Evolutionary conservation across 2,329 filamentous ascomycete genomes (phyloP), one percentile per base, ranked within the genome.

Genomic region (Zymoseptoria crescenta): DNA sequence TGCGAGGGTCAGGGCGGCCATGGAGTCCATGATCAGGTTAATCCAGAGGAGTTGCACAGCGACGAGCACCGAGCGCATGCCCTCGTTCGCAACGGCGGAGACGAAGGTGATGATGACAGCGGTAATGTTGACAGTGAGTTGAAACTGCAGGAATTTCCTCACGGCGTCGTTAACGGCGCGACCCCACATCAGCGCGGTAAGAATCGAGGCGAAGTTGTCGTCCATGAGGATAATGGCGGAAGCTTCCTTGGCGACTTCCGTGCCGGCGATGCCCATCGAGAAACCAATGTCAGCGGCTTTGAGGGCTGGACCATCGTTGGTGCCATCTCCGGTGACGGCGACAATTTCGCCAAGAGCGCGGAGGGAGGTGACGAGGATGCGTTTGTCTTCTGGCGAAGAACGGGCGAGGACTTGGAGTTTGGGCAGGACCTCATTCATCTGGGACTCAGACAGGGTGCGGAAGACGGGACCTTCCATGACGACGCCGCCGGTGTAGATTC

Each of bases 21-120:
- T 52, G 4, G 51, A 52, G 51, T 52, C 59, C 63, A 96, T 96
- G 76, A 96, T 96, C 67, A 96, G 80, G 70, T 96, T 96, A 68
- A 96, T 91, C 91, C 91, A 96, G 48, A 96, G 85, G 66, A 96
- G 82, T 75, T 96, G 92, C 27, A 96, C 91, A 8, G 91, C 91
- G 2, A 85, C 94, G 56, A 96, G 77, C 27, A 96, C 91, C 53
- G 90, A 89, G 53, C 78, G 72, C 72, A 92, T 87, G 2, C 84
- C 76, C 0, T 72, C 71, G 72, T 82, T 91, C 30, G 87, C 84
- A 8, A 96, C 88, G 27, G 91, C 88, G 7, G 91, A 91, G 59
- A 96, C 85, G 69, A 96, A 96, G 0, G 91, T 94, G 59, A 96
- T 80, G 27, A 89, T 75, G 53, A 96, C 91, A 30, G 92, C 92